phyloP scores from a whole-genome alignment of 108 stramenopile species.

The Hondaea fermentalgiana region DNA sequence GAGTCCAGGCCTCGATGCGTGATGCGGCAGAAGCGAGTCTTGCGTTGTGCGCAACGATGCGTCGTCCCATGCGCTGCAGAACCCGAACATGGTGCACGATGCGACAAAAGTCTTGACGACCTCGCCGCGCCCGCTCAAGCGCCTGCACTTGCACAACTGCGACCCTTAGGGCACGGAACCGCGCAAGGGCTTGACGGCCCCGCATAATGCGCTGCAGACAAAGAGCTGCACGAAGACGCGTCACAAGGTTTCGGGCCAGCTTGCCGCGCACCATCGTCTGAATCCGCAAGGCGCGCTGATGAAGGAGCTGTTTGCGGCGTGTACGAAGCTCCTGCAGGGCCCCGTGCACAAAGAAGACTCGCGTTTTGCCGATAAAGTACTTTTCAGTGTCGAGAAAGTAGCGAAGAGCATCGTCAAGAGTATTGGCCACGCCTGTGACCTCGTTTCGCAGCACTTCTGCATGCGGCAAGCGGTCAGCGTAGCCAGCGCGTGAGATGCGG shows the following conservation, averaged over 20 bases:
- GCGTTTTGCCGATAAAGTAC: background rate
- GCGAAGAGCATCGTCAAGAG: background rate
- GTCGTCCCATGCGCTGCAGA: background rate
- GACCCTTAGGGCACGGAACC: too few relatives aligned
- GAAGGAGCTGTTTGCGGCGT: background rate
- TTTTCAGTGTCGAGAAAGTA: background rate
- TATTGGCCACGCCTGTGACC: background rate
- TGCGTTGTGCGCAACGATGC: background rate
- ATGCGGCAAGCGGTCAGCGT: constrained; percentile 50
- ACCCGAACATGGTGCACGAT: background rate
- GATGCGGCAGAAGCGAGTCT: background rate
- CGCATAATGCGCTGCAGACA: too few relatives aligned
- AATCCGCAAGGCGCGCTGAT: background rate
- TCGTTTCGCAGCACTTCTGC: background rate
- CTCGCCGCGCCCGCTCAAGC: too few relatives aligned
- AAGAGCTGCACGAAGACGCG: background rate
- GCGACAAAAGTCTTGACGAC: too few relatives aligned
- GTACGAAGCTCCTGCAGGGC: background rate
- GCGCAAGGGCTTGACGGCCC: too few relatives aligned
- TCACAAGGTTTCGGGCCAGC: background rate
- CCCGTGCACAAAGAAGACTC: background rate
- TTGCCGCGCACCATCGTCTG: background rate
- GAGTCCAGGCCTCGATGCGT: background rate
- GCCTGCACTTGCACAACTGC: too few relatives aligned
- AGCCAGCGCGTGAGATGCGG: constrained; percentile 59